These are phyloP conservation scores for Penicillium sp. DNA, from an alignment of 2,329 filamentous ascomycete species.

Conservation along the genomic window DNA sequence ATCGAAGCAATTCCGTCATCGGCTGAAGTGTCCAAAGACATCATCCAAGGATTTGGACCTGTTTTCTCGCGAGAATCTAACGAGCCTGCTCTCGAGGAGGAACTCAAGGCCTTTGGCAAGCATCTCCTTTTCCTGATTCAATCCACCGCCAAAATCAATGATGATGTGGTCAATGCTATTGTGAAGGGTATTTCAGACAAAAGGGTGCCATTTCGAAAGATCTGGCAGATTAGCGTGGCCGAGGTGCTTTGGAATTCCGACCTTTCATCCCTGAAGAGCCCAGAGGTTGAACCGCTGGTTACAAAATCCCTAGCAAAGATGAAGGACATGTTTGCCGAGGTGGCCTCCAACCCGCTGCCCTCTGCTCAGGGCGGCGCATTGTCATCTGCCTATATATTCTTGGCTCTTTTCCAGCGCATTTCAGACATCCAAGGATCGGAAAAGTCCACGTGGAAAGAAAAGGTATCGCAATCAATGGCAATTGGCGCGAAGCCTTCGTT, in stretches of 20 bases:
- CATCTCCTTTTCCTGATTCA: conserved; percentile 59
- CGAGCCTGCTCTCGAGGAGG: conserved; percentile 70
- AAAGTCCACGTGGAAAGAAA: conserved; percentile 44
- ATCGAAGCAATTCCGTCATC: conserved; percentile 60
- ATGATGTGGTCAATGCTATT: conserved; percentile 63
- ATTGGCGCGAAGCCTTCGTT: conserved; percentile 80
- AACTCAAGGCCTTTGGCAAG: conserved; percentile 64
- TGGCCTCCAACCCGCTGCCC: conserved; percentile 67
- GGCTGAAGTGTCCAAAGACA: conserved; percentile 57
- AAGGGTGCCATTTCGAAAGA: conserved; percentile 65
- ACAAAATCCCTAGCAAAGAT: conserved; percentile 48
- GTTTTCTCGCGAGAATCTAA: conserved; percentile 81
- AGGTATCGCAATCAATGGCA: conserved; percentile 61
- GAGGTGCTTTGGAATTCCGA: conserved; percentile 60
- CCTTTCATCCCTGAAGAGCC: conserved; percentile 45
- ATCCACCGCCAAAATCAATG: conserved; percentile 57
- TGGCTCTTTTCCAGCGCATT: conserved; percentile 55
- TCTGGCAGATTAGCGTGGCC: conserved; percentile 73
- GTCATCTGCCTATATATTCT: conserved; percentile 68
- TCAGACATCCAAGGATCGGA: conserved; percentile 51
- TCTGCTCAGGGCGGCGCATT: conserved; percentile 79
- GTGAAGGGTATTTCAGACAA: conserved; percentile 82
- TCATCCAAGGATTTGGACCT: conserved; percentile 60
- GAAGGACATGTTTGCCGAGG: conserved; percentile 67
- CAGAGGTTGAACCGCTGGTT: conserved; percentile 44